These are phyloP conservation scores for Prunus yedoensis DNA, from an alignment of 331 rosid genomes.

Conservation along the genomic window DNA sequence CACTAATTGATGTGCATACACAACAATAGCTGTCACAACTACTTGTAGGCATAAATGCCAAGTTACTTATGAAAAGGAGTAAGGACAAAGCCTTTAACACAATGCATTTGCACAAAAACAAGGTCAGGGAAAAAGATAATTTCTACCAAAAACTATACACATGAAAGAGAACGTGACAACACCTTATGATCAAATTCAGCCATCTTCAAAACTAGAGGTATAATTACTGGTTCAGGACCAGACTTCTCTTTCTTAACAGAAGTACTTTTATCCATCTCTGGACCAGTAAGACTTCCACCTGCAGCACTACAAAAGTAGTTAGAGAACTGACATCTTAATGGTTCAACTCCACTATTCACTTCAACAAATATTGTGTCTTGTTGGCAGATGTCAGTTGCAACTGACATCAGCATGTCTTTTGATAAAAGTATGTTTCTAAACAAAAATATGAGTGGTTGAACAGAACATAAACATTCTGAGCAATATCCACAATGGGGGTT, in stretches of 20 bases:
- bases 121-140: slow-evolving; percentile 6
- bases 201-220: slow-evolving; percentile 86
- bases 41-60: neutral
- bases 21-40: neutral
- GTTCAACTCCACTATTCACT: slow-evolving; percentile 9
- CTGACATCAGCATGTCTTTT: neutral
- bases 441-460: slow-evolving; percentile 9
- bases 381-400: neutral
- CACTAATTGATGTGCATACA: neutral
- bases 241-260: slow-evolving; percentile 59
- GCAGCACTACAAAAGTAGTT: slow-evolving; percentile 28
- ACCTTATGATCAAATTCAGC: slow-evolving; percentile 98
- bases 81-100: neutral
- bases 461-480: neutral
- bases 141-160: slow-evolving; percentile 6
- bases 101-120: neutral
- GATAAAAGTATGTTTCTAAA: neutral
- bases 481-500: slow-evolving; percentile 12
- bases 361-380: neutral
- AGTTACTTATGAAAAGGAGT: slow-evolving; percentile 1
- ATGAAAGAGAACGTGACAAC: slow-evolving; percentile 21
- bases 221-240: too few relatives aligned
- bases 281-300: slow-evolving; percentile 53
- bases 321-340: slow-evolving; percentile 17
- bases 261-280: slow-evolving; percentile 32